Evolutionary conservation across 257 asterid species (phyloP), one percentile per base, ranked within the genome.

Genomic region (Solanum dulcamara): DNA sequence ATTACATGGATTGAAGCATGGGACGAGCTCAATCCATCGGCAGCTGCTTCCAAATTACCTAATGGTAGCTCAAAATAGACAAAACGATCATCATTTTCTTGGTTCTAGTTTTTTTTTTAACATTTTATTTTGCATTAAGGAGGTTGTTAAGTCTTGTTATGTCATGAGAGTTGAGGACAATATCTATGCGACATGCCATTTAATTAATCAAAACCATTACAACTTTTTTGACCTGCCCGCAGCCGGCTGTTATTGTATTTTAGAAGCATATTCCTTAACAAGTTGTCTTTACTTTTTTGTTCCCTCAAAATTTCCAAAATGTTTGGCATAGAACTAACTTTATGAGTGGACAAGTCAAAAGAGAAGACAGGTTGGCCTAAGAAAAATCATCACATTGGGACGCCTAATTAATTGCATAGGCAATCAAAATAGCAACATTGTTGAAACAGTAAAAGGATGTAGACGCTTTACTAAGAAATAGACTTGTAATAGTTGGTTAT

Each of bases 1-100:
- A 80, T 86, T 37, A 91, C 94, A 17, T 91, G 94, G 94, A 91
- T 90, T 67, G 92, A 92, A 86, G 94, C 94, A 32, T 92, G 94
- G 94, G 93, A 92, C 11, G 92, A 90, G 66, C 91, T 92, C 79
- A 92, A 92, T 68, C 90, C 93, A 24, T 59, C 83, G 0, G 60
- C 62, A 4, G 2, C 80, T 12, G 38, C 80, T 6, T 71, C 81
- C 9, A 86, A 66, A 71, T 32, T 57, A 28, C 80, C 86, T 15
- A 81, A 84, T 62, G 88, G 86, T 22, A 50, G 64, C 13, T 66
- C 81, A 5, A 88, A 88, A 51, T 87, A 87, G 86, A 67, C 81
- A 35, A 30, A 46, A 44, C 64, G 0, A 53, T 22, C 26, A 20
- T 1, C 20, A 46, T 15, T 30, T 20, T 48, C 64, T 70, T 2